Base-by-base conservation (phyloP, 352 stramenopile genomes). In the Phytopythium montanum region DNA sequence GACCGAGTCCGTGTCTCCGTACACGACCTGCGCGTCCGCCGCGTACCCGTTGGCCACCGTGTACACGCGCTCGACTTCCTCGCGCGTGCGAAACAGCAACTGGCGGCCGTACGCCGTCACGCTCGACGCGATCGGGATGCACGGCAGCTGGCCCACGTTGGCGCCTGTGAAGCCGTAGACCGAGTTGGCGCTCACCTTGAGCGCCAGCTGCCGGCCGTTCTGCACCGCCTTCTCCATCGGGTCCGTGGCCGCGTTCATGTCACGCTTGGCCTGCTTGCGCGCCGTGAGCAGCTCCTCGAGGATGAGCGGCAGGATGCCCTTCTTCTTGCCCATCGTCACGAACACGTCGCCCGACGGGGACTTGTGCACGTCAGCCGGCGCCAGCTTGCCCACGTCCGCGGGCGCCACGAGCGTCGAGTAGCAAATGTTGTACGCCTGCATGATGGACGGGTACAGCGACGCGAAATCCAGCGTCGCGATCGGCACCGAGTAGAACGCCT, bases 111-210 rank as follows among this genome's bases (percentile, higher is more conserved):
- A 99, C 1, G 94, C 95, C 2, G 97, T 99, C 9, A 98, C 94
- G 60, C 96, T 97, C n/a, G 94, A 98, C 16, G 97, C 97, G 66
- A 99, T 99, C 1, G 95, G 90, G 54, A 99, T 94, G 75, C 97
- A 99, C 14, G 98, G 98, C 57, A 99, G 75, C 66, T 99, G 96
- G 1, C 97, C 98, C 2, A 99, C 94, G 29, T 96, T 98, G 36
- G 98, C 98, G 58, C 97, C 97, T 1, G 97, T 99, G 71, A 99
- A 99, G n/a, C 98, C 98, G 65, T 99, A 99, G 25, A 99, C 97
- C 19, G 95, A 99, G 82, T 99, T 99, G 33, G 97, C 97, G 28
- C 91, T 99, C 36, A 99, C 81, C 69, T 99, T 99, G 18, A 99
- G 77, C 5, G 93, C 91, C 18, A 97, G 67, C 70, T 99, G 96